Base-by-base conservation (phyloP, 352 stramenopile species). In the Achlya hypogyna region DNA sequence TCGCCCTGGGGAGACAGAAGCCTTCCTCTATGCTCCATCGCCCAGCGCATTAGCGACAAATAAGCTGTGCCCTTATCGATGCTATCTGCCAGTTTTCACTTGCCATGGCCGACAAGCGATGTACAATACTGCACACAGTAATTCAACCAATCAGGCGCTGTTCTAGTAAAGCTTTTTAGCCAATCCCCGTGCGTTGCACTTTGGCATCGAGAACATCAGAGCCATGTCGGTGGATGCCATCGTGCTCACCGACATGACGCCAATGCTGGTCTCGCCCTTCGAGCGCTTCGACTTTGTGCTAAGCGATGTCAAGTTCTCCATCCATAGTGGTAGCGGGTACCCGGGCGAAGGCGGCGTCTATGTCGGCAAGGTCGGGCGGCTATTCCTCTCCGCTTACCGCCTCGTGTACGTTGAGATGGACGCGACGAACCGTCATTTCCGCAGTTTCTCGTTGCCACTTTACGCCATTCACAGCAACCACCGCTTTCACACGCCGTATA, bases 201-300 rank as follows among this genome's bases (percentile, higher is more conserved):
- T 45, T 45, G 38, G 12, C 38, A 45, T 45, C n/a, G 2, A 10
- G 38, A 10, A 45, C 12, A n/a, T n/a, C n/a, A n/a, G 12, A 45
- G 31, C 34, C 29, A 64, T 64, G 54, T 64, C 54, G 14, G 54
- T 52, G 23, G 54, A 64, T 38, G 35, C 54, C 0, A 64, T 64
- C 54, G 14, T 64, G 54, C 54, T 64, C 54, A 6, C 45, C 12
- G 54, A 64, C 54, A 52, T 22, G 18, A 51, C 54, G 54, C 54
- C 54, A 38, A 64, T 64, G 54, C 54, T 29, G 1, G 31, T 64
- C 40, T 38, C 54, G 35, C 54, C 54, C 6, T 64, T 64, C 27
- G 54, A 64, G 54, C 32, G 38, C 32, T 64, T 64, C 23, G 16
- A 51, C 54, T 64, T 64, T 38, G 54, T 64, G n/a, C 27, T 64